Evolutionary conservation across 495 filamentous ascomycete species (phyloP), one percentile per base, ranked within the genome.

Genomic region (Aspergillus carlsbadensis): DNA sequence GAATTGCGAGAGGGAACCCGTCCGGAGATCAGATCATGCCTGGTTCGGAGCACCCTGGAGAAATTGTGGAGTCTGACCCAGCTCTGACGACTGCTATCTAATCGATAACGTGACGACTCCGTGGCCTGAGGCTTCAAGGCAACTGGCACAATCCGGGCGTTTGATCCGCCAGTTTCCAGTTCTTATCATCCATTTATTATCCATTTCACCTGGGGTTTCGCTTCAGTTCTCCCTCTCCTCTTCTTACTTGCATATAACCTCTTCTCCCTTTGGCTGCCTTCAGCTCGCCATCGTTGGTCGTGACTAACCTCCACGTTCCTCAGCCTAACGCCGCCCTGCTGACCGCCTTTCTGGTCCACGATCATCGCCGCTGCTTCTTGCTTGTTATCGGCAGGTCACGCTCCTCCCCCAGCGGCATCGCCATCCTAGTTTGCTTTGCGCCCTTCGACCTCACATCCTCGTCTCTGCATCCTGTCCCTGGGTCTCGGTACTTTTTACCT

Each of bases 311-410:
- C 47, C 37, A 18, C 20, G 36, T 42, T 18, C 39, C 54, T 36
- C 45, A 50, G 13, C 39, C 45, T 17, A 54, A 51, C 63, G 59
- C 71, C 69, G 66, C 67, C 65, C 70, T 66, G 50, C 70, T 70
- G 65, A 73, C 71, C 69, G 68, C 68, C 68, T 68, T 63, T 59
- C 43, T 41, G 46, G 50, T 45, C 48, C 37, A 36, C 49, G 53
- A 62, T 65, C 65, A 63, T 48, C 64, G 44, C 57, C 60, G 51
- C 34, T 50, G 43, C 45, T 48, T 48, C 59, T 63, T 65, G 65
- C 59, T 71, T 64, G 67, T 72, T 73, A 71, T 72, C 72, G 65
- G 26, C 54, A 49, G 65, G 72, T 73, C 70, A 73, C 67, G 53
- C 68, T 62, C 65, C 29, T 29, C 57, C 56, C 39, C 21, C 29